Conservation (phyloP, 164 flowering plant species). For the Aristolochia fimbriata region DNA sequence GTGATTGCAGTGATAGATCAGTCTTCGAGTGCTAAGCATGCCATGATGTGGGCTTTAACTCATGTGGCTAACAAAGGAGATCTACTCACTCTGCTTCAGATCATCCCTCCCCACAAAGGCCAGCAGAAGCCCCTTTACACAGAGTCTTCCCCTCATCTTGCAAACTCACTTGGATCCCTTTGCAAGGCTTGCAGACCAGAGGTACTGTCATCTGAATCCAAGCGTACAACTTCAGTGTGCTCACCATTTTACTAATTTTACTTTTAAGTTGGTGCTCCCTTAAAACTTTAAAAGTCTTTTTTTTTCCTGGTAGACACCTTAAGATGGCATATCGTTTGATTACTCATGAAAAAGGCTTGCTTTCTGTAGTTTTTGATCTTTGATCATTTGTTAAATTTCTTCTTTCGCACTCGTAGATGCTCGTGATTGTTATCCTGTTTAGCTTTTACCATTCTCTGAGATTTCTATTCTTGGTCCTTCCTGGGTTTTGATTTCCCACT, state of each 20-base stretch:
- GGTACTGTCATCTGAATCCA: conserved; percentile 21
- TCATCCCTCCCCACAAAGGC: conserved; percentile 31
- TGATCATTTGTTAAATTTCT: not conserved
- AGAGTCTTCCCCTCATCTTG: conserved; percentile 35
- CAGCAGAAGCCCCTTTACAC: conserved; percentile 6
- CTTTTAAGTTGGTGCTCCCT: not conserved
- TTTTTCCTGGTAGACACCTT: no score
- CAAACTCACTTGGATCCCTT: conserved; percentile 59
- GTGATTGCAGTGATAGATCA: conserved; percentile 83
- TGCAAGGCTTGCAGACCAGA: conserved; percentile 86
- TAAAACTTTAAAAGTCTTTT: no score
- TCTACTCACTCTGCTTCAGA: conserved; percentile 67
- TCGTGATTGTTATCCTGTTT: not conserved
- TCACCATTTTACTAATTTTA: not conserved
- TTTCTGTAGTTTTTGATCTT: not conserved
- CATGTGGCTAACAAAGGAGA: conserved; percentile 82
- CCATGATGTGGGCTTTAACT: conserved; percentile 93
- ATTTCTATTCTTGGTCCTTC: conserved; percentile 1
- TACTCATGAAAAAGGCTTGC: not conserved
- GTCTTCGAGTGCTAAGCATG: conserved; percentile 54
- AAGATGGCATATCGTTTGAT: not conserved
- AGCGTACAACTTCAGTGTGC: not conserved
- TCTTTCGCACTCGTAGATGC: not conserved
- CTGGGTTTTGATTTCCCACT: not conserved
- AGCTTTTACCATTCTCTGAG: not conserved